phyloP scores from a whole-genome alignment of 176 grass and related monocot species.

The Triticum dicoccoides region DNA sequence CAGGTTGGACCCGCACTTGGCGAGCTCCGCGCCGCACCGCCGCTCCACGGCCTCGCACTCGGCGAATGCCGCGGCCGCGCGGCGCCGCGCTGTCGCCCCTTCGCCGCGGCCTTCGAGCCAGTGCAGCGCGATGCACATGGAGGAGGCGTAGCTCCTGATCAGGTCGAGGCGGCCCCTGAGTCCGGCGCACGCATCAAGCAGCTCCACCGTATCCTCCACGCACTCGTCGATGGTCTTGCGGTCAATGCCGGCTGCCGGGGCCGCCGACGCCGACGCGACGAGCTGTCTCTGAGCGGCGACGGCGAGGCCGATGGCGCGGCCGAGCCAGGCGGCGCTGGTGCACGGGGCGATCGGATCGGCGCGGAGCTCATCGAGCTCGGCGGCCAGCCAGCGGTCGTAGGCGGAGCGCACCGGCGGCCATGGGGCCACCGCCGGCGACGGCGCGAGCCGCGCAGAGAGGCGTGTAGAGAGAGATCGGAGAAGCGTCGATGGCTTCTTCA shows the following conservation, averaged over 20 bases:
- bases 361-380: constrained; percentile 76
- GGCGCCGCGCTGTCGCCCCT: not conserved
- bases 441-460: constrained; percentile 27
- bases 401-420: constrained; percentile 73
- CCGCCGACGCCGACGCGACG: not conserved
- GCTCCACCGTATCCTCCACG: constrained; percentile 58
- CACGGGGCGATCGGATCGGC: constrained; percentile 26
- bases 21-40: constrained; percentile 57
- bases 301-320: constrained; percentile 48
- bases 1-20: constrained; percentile 70
- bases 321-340: constrained; percentile 58
- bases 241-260: constrained; percentile 1
- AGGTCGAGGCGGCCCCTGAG: constrained; percentile 40
- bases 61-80: constrained; percentile 26
- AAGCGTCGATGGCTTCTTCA: constrained; percentile 72
- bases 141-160: constrained; percentile 42
- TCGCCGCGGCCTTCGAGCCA: constrained; percentile 41
- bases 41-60: constrained; percentile 70
- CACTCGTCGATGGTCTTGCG: constrained; percentile 44
- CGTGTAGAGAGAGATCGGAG: constrained; percentile 62
- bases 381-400: constrained; percentile 79
- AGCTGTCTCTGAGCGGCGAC: constrained; percentile 42
- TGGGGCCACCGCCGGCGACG: constrained; percentile 44
- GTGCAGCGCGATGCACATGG: constrained; percentile 47
- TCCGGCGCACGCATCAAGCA: constrained; percentile 71